Evolutionary conservation across 73 alveolate genomes (phyloP).

Genomic region (Paramecium sonneborni): DNA sequence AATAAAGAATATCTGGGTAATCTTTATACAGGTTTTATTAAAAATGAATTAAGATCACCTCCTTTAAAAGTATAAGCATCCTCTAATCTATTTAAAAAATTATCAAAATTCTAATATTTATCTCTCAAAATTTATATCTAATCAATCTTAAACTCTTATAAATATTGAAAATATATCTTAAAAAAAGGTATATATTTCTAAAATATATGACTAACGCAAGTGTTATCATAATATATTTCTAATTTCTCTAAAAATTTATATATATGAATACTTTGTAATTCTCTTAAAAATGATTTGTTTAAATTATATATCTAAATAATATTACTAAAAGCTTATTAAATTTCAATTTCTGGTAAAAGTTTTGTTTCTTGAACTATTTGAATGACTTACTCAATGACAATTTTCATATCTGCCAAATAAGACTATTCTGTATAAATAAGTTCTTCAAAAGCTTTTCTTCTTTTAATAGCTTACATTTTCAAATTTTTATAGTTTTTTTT

Average conservation of each 20-base stretch:
- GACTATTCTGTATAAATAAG: neutral
- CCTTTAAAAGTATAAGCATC: neutral
- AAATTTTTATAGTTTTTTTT: neutral
- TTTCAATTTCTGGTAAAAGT: neutral
- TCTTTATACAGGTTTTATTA: neutral
- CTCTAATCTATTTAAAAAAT: neutral
- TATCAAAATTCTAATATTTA: neutral
- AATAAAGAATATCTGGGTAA: neutral
- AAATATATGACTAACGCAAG: neutral
- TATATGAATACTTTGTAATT: neutral
- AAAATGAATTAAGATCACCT: neutral
- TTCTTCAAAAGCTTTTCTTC: neutral
- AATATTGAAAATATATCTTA: neutral
- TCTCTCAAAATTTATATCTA: neutral
- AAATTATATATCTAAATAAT: neutral
- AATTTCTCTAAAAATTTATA: neutral
- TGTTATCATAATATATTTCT: neutral
- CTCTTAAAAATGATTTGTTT: neutral
- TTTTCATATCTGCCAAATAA: neutral
- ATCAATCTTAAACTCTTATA: neutral
- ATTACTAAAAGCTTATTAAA: neutral
- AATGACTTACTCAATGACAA: neutral
- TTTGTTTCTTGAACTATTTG: neutral
- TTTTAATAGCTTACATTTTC: neutral
- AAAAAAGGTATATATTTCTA: neutral